phyloP scores from a whole-genome alignment of 768 basidiomycete genomes.

The Leccinum olivaceopallidum region DNA sequence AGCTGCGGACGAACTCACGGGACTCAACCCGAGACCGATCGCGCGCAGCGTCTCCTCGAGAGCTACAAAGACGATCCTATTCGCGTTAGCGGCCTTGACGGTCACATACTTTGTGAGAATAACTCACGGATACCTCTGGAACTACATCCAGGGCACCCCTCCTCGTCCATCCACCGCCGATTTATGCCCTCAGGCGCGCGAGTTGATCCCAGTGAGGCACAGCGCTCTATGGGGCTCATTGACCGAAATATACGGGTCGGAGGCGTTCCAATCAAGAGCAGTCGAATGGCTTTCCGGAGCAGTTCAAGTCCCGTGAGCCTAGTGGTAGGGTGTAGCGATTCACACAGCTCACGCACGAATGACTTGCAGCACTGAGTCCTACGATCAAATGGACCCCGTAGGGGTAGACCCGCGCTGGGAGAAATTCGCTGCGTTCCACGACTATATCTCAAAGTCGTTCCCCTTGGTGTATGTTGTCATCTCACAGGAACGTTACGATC shows the following conservation, averaged over 20 bases:
- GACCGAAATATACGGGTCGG: slow-evolving; percentile 31
- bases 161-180: slow-evolving; percentile 3
- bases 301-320: slow-evolving; percentile 42
- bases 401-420: slow-evolving; percentile 57
- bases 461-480: slow-evolving; percentile 51
- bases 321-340: neutral
- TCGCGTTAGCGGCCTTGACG: slow-evolving; percentile 21
- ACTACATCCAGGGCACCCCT: neutral
- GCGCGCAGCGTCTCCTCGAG: slow-evolving; percentile 7
- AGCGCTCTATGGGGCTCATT: slow-evolving; percentile 35
- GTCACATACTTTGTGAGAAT: slow-evolving; percentile 16
- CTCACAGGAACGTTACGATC: neutral
- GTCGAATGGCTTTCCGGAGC: slow-evolving; percentile 42
- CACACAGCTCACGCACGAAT: slow-evolving; percentile 8
- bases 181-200: slow-evolving; percentile 38
- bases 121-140: slow-evolving; percentile 8
- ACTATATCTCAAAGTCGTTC: slow-evolving; percentile 57
- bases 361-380: slow-evolving; percentile 47
- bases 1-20: slow-evolving; percentile 11
- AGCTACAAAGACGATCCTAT: slow-evolving; percentile 10
- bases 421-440: slow-evolving; percentile 52
- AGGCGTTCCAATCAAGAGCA: slow-evolving; percentile 36
- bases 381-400: slow-evolving; percentile 47
- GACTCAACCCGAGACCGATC: slow-evolving; percentile 4
- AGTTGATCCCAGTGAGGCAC: slow-evolving; percentile 36